A percentile compares a stretch with the other conserved stretches of the same genome.
These are phyloP conservation scores for Fusarium clavum DNA, from an alignment of 2,329 filamentous ascomycete species.

Conservation along the genomic window DNA sequence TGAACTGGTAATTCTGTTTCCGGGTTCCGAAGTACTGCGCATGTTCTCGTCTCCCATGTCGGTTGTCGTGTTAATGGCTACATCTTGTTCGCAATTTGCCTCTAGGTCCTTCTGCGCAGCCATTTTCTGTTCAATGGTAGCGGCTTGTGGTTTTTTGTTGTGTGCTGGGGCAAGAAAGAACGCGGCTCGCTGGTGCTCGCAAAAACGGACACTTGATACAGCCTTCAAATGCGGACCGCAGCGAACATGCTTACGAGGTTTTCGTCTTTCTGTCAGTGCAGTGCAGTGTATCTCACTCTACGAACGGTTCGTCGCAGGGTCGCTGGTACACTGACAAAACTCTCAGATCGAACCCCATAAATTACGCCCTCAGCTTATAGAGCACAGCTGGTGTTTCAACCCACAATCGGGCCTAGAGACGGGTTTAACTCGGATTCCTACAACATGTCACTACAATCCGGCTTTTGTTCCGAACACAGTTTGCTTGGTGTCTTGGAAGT, in stretches of 20 bases:
- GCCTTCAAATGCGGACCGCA: not conserved
- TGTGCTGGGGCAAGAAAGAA: not conserved
- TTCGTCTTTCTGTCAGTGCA: not conserved
- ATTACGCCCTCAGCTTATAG: not conserved
- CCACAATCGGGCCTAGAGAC: slow-evolving; percentile 14
- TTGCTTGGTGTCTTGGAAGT: slow-evolving; percentile 8
- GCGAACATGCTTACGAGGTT: not conserved
- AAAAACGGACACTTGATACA: not conserved
- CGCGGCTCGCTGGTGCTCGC: not conserved
- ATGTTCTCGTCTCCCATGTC: not conserved
- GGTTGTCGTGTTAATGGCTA: not conserved
- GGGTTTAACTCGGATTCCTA: not conserved
- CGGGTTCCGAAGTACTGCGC: slow-evolving; percentile 50
- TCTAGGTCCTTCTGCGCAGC: slow-evolving; percentile 24
- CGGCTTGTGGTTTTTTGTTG: not conserved
- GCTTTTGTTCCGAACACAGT: not conserved
- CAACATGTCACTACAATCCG: slow-evolving; percentile 14
- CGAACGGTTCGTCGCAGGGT: not conserved
- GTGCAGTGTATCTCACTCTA: not conserved
- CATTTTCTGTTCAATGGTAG: not conserved
- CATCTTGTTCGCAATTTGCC: not conserved
- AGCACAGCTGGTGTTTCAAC: not conserved
- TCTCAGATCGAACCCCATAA: not conserved
- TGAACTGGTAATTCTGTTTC: slow-evolving; percentile 42
- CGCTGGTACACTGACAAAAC: not conserved